These are phyloP conservation scores for Phytophthora meadii DNA, from an alignment of 352 stramenopile genomes.

Conservation along the genomic window DNA sequence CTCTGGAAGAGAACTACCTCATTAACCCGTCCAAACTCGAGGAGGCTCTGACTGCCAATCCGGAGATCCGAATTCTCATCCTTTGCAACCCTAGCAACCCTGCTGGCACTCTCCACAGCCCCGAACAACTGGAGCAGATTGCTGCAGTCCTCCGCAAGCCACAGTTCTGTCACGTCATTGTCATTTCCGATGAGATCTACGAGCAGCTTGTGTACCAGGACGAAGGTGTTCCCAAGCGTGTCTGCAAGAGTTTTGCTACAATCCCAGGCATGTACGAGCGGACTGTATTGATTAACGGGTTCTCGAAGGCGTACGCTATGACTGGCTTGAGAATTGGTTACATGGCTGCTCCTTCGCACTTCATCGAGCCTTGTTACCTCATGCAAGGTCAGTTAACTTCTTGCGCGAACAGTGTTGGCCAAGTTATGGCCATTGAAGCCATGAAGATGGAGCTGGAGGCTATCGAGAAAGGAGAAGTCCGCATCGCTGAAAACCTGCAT, in stretches of 20 bases:
- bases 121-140: conserved; percentile 56
- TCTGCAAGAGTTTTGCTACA: conserved; percentile 73
- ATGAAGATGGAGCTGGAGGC: conserved; percentile 83
- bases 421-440: conserved; percentile 92
- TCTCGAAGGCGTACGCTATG: conserved; percentile 97
- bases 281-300: conserved; percentile 96
- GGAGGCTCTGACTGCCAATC: conserved; percentile 68
- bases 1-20: conserved; percentile 90
- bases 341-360: conserved; percentile 72
- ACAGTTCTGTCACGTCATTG: conserved; percentile 76
- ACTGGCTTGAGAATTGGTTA: conserved; percentile 95
- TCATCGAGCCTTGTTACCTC: conserved; percentile 88
- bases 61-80: conserved; percentile 89
- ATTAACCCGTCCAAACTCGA: conserved; percentile 87
- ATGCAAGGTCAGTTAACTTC: conserved; percentile 97
- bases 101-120: conserved; percentile 85
- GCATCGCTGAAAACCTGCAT: conserved; percentile 57
- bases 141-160: conserved; percentile 62
- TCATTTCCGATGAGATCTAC: conserved; percentile 97
- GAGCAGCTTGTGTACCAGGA: conserved; percentile 94
- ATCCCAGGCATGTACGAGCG: conserved; percentile 88
- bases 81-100: conserved; percentile 98
- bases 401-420: conserved; percentile 92
- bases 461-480: conserved; percentile 43
- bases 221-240: conserved; percentile 52